Percentiles rank a stretch among this genome's conserved stretches.
Evolutionary conservation across 176 grass and related monocot genomes (phyloP).

Genomic region (Chloris gayana): DNA sequence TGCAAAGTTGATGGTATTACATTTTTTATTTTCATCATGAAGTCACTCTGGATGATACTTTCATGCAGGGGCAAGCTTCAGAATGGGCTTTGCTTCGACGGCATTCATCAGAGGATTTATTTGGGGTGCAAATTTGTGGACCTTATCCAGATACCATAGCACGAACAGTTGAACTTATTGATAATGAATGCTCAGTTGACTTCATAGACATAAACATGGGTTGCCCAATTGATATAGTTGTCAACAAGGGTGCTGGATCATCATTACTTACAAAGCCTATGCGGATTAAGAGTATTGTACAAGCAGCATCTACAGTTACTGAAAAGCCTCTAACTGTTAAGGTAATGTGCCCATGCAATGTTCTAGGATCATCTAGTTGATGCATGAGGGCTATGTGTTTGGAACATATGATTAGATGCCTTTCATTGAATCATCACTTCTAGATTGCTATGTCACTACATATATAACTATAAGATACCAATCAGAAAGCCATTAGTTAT

Average conservation of each 20-base stretch:
- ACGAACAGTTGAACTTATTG: constrained; percentile 82
- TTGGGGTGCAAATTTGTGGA: constrained; percentile 93
- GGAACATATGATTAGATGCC: background rate
- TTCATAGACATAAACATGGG: constrained; percentile 99
- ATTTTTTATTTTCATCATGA: constrained; percentile 8
- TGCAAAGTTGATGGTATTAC: background rate
- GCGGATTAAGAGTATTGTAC: constrained; percentile 88
- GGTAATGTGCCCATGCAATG: constrained; percentile 43
- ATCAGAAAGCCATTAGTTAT: background rate
- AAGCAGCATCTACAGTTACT: constrained; percentile 65
- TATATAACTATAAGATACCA: background rate
- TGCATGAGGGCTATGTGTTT: background rate
- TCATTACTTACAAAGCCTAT: constrained; percentile 76
- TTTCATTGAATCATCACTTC: constrained; percentile 1
- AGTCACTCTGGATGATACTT: constrained; percentile 24
- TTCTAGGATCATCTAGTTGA: constrained; percentile 7
- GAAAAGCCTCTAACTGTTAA: constrained; percentile 81
- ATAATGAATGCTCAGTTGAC: constrained; percentile 75
- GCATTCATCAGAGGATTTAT: constrained; percentile 85
- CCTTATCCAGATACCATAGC: constrained; percentile 85
- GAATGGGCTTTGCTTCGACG: constrained; percentile 95
- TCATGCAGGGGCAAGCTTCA: constrained; percentile 87
- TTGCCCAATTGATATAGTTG: constrained; percentile 90
- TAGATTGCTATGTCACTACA: constrained; percentile 8
- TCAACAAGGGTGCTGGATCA: constrained; percentile 91